phyloP scores from a whole-genome alignment of 2,329 filamentous ascomycete genomes.

The Fusarium paranaense region DNA sequence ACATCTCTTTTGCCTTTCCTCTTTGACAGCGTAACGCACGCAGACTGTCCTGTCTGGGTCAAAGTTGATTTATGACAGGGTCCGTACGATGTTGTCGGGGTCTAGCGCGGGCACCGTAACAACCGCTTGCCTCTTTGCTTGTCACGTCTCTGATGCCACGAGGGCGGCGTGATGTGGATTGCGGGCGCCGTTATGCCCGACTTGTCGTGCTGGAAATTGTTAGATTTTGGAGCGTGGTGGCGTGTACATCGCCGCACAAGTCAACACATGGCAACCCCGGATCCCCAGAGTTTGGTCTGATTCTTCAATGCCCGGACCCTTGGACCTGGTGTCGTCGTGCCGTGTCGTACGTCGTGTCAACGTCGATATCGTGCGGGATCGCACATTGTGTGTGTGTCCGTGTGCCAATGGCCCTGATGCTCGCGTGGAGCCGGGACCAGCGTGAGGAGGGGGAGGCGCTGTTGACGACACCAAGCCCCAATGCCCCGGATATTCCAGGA shows the following conservation, averaged over 20 bases:
- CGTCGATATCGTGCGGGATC: background rate
- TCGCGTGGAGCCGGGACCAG: conserved; percentile 32
- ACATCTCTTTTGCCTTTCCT: background rate
- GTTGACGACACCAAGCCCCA: conserved; percentile 5
- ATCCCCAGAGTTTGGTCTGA: conserved; percentile 11
- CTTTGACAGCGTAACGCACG: background rate
- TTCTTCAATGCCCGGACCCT: conserved; percentile 1
- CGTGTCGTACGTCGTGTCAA: conserved; percentile 3
- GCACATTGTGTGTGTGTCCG: background rate
- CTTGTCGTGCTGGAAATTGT: background rate
- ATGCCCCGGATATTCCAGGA: conserved; percentile 19
- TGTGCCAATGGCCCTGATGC: conserved; percentile 11
- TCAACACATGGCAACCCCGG: conserved; percentile 7
- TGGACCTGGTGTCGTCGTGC: background rate
- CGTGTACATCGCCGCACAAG: background rate
- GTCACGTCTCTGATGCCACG: conserved; percentile 25
- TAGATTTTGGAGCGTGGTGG: background rate
- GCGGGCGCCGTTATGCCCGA: background rate
- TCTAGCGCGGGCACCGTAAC: conserved; percentile 7
- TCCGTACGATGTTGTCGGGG: conserved; percentile 5
- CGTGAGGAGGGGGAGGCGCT: conserved; percentile 24
- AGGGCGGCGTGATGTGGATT: conserved; percentile 15
- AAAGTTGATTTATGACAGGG: conserved; percentile 13
- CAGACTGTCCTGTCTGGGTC: background rate
- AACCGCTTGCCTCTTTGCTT: conserved; percentile 11